Conservation (phyloP, 1,284 basidiomycete genomes). For the Cerrena zonata region DNA sequence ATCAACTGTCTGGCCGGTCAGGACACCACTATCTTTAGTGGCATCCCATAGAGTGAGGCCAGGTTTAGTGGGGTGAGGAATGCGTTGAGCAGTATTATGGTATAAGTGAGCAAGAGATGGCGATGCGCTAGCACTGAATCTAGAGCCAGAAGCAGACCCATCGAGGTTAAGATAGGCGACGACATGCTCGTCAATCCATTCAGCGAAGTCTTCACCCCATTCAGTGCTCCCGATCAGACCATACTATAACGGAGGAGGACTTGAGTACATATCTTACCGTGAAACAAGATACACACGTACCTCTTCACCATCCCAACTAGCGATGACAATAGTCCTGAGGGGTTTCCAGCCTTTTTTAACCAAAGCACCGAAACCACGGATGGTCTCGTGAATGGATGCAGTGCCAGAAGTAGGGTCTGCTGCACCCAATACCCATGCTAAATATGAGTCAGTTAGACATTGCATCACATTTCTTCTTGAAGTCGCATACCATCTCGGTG, state of each 20-base stretch:
- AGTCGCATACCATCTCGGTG: slow-evolving; percentile 71
- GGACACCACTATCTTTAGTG: slow-evolving; percentile 49
- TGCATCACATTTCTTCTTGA: not conserved
- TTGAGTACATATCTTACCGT: not conserved
- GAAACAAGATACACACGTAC: slow-evolving; percentile 27
- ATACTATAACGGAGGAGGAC: slow-evolving; percentile 44
- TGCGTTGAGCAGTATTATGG: slow-evolving; percentile 56
- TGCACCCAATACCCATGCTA: slow-evolving; percentile 47
- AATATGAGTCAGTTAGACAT: not conserved
- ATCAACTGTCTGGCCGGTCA: slow-evolving; percentile 31
- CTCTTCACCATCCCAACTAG: slow-evolving; percentile 92
- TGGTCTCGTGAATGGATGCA: slow-evolving; percentile 77
- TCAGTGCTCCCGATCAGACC: slow-evolving; percentile 85
- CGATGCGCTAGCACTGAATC: slow-evolving; percentile 50
- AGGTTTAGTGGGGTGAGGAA: slow-evolving; percentile 59
- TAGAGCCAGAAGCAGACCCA: slow-evolving; percentile 66
- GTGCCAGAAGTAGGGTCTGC: slow-evolving; percentile 87
- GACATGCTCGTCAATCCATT: slow-evolving; percentile 72
- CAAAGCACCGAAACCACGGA: slow-evolving; percentile 76
- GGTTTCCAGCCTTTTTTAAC: slow-evolving; percentile 82
- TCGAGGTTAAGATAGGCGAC: slow-evolving; percentile 88
- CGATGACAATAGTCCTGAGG: slow-evolving; percentile 80
- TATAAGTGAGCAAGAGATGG: slow-evolving; percentile 80
- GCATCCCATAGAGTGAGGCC: slow-evolving; percentile 65
- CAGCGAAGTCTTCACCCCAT: slow-evolving; percentile 83